A percentile compares a stretch with the other conserved stretches of the same genome.
These are phyloP conservation scores for Trichosporon ovoides DNA, from an alignment of 1,284 basidiomycete genomes.

Conservation along the genomic window DNA sequence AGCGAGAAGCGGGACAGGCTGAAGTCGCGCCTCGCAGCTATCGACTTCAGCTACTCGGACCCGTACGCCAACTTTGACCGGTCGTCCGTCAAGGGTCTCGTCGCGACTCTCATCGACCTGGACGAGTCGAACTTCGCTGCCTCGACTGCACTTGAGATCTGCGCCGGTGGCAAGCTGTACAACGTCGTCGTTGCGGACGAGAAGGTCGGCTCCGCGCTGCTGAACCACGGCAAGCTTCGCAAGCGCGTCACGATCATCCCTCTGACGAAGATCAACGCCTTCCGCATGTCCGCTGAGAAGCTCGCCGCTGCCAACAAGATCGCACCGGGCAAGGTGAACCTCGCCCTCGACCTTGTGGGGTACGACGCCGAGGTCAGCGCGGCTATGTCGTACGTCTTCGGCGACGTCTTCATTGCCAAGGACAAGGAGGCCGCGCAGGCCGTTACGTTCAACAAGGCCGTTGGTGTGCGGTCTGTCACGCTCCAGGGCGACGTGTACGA, in stretches of 20 bases:
- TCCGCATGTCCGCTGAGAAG: slow-evolving; percentile 65
- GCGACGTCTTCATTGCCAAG: slow-evolving; percentile 84
- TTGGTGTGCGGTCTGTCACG: slow-evolving; percentile 78
- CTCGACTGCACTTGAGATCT: slow-evolving; percentile 87
- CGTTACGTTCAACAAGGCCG: slow-evolving; percentile 77
- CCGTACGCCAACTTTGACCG: slow-evolving; percentile 81
- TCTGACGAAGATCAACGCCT: slow-evolving; percentile 80
- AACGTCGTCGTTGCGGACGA: slow-evolving; percentile 93
- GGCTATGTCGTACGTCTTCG: slow-evolving; percentile 93
- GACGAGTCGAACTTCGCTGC: slow-evolving; percentile 66
- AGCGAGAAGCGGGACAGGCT: slow-evolving; percentile 72
- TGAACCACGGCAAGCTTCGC: slow-evolving; percentile 72
- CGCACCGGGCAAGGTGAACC: slow-evolving; percentile 76
- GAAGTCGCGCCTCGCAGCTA: slow-evolving; percentile 62
- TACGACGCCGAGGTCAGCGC: slow-evolving; percentile 78
- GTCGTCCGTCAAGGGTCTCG: slow-evolving; percentile 82
- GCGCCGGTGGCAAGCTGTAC: slow-evolving; percentile 86
- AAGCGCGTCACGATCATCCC: slow-evolving; percentile 93
- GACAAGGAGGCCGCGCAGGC: slow-evolving; percentile 82
- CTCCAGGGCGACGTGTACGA: slow-evolving; percentile 95
- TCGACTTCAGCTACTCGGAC: slow-evolving; percentile 78
- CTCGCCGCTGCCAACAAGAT: slow-evolving; percentile 66
- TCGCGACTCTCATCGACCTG: slow-evolving; percentile 77
- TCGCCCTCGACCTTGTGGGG: slow-evolving; percentile 80
- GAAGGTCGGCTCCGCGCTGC: slow-evolving; percentile 74